Evolutionary conservation across 2,329 filamentous ascomycete genomes (phyloP), one percentile per base, ranked within the genome.

Genomic region (Daldinia sp.): DNA sequence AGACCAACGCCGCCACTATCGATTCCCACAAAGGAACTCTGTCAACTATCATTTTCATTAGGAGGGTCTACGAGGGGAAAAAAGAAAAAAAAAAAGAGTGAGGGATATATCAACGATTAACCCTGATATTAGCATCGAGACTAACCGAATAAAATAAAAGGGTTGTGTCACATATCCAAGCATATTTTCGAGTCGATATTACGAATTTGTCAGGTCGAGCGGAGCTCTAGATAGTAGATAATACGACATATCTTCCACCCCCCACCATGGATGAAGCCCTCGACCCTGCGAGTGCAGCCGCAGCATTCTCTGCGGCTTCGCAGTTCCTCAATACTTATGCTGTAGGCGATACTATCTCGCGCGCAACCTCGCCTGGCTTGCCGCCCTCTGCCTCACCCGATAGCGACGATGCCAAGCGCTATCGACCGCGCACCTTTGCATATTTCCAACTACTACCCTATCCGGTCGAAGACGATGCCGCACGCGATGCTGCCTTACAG

Each of bases 401-500:
- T 70, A 72, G 76, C 34, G 78, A 82, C 67, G 82, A 84, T 64
- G 81, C 82, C 75, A 86, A 85, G 76, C 83, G 91, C 68, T 91
- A 93, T 75, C 89, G 94, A 52, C 92, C 93, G 32, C 88, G 95
- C 65, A 97, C 95, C 25, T 99, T 95, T 76, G 93, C 92, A 63
- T 99, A 99, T 82, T 93, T 94, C 77, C 85, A 89, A 70, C 90
- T 95, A 74, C 86, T 99, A 51, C 96, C 96, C 32, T 99, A 98
- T 75, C 80, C 88, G 59, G 90, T 94, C 58, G 96, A 99, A 78
- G 88, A 91, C 74, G 90, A 94, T 66, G 76, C 83, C 30, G 86
- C 93, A 78, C 87, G 94, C 67, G 89, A 96, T 75, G 85, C 84
- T 51, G 93, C 94, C 65, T 82, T 99, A 47, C 85, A 90, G 45